Base-by-base conservation (phyloP, 2,329 filamentous ascomycete species). In the Cordyceps cicadae region DNA sequence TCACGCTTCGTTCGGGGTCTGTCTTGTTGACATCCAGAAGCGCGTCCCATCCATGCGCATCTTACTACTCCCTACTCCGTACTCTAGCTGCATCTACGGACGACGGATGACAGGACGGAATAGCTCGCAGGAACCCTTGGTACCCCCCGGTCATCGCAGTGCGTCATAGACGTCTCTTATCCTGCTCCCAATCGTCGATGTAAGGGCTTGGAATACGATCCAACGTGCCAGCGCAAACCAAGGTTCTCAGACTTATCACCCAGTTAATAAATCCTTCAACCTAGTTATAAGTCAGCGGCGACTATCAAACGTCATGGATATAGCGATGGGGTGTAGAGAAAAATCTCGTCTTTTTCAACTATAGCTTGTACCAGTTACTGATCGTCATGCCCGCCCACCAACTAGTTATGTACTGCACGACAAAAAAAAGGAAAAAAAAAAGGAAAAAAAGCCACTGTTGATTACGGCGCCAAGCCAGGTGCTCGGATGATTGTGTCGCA, bases 401-500 rank as follows among this genome's bases (percentile, higher is more conserved):
- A 55, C 11, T 14, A 24, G 24, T 2, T 2, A 24, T 24, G 24
- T 24, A 24, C 24, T 3, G 24, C 24, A 4, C 24, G 24, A 24
- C 2, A 24, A 24, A 24, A 24, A 24, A 24, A 24, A 24, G 24
- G 24, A 24, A 24, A 24, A n/a, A n/a, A n/a, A n/a, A n/a, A n/a
- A n/a, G n/a, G n/a, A 46, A n/a, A n/a, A 50, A 26, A 57, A 57
- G 54, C 45, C 54, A 57, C 54, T n/a, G 29, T 29, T 56, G 43
- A 37, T 37, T 37, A 46, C 41, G 54, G n/a, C 46, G 54, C 54
- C 54, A 57, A 57, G 54, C 29, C 37, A 14, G 37, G 56, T 52
- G 56, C 56, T 59, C 56, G 56, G 56, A 52, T 59, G 48, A 29
- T 50, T 26, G 54, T 32, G 45, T 59, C 56, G 56, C 56, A 58